Percentiles rank a stretch among this genome's conserved stretches.
These are phyloP conservation scores for Papiliotrema flavescens DNA, from an alignment of 1,284 basidiomycete species.

Conservation along the genomic window DNA sequence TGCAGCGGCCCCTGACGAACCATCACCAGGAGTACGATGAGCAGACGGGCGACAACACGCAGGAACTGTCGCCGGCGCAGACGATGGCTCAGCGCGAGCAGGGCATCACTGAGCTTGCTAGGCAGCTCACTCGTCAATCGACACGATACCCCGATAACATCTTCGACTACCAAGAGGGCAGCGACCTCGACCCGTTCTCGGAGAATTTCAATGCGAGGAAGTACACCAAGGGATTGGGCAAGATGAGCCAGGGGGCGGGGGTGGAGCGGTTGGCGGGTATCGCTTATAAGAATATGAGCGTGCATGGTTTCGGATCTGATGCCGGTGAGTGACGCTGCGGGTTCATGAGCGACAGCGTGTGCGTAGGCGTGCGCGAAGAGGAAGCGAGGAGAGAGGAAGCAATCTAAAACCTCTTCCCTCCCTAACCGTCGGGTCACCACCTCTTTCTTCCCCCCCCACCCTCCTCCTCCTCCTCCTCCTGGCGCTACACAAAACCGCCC, in stretches of 20 bases:
- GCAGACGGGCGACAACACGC: conserved; percentile 5
- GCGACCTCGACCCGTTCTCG: conserved; percentile 50
- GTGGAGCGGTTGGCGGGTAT: conserved; percentile 50
- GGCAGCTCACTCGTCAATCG: conserved; percentile 33
- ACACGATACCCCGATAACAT: conserved; percentile 12
- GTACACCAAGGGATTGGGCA: conserved; percentile 47
- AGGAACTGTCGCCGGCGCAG: not conserved
- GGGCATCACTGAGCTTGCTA: conserved; percentile 28
- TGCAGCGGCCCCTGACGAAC: not conserved
- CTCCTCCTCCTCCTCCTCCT: too few species aligned
- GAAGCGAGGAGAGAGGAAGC: too few species aligned
- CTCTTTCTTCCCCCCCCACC: too few species aligned
- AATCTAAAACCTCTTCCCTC: too few species aligned
- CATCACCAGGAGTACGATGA: conserved; percentile 2
- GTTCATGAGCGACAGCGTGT: too few species aligned
- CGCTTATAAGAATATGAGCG: conserved; percentile 51
- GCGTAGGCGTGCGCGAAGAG: too few species aligned
- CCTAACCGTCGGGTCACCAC: too few species aligned
- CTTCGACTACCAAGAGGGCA: conserved; percentile 38
- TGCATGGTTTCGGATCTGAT: conserved; percentile 51
- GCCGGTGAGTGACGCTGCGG: conserved; percentile 44
- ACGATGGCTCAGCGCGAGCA: conserved; percentile 9
- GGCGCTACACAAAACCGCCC: conserved; percentile 73
- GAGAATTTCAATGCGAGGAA: conserved; percentile 48
- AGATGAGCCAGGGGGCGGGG: conserved; percentile 36